These are phyloP conservation scores for Tetrahymena borealis DNA, from an alignment of 73 alveolate species.

Conservation along the genomic window DNA sequence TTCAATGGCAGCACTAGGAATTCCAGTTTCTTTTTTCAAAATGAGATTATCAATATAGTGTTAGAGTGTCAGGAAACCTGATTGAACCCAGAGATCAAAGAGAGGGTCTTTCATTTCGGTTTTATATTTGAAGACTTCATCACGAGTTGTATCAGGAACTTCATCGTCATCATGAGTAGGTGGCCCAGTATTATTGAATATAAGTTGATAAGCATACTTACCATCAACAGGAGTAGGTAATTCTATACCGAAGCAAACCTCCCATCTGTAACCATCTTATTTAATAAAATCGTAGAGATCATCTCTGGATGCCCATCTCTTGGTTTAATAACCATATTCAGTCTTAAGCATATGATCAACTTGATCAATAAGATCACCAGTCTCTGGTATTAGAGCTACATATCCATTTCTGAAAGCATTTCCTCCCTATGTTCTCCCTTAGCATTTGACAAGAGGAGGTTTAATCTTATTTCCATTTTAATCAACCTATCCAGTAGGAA, in stretches of 20 bases:
- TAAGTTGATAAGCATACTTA: not conserved
- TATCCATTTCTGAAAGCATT: not conserved
- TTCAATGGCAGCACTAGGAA: not conserved
- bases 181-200: not conserved
- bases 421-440: conserved; percentile 18
- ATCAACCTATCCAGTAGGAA: not conserved
- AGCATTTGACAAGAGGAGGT: not conserved
- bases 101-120: conserved; percentile 2
- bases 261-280: not conserved
- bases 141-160: not conserved
- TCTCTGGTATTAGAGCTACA: not conserved
- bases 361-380: not conserved
- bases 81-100: not conserved
- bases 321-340: not conserved
- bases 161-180: not conserved
- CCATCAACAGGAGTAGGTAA: not conserved
- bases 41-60: conserved; percentile 8
- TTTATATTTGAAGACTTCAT: not conserved
- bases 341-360: not conserved
- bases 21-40: not conserved
- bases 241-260: not conserved
- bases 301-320: not conserved
- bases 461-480: not conserved
- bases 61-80: conserved; percentile 18
- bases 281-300: not conserved